These are phyloP conservation scores for Penicillium sp. DNA, from an alignment of 2,329 filamentous ascomycete species.

Conservation along the genomic window DNA sequence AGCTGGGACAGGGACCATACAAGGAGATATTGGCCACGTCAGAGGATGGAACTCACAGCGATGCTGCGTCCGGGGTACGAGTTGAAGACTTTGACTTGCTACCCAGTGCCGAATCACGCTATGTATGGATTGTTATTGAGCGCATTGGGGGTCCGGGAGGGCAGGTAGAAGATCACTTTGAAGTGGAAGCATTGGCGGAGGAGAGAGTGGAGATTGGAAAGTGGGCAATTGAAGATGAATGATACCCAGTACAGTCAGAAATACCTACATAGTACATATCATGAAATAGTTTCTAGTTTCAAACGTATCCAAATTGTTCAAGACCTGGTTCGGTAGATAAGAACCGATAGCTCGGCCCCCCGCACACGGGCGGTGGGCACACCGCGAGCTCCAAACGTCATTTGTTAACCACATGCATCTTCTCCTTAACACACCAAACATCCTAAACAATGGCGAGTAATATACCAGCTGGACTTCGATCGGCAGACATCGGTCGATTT, in stretches of 20 bases:
- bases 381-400: constrained; percentile 24
- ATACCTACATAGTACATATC: background rate
- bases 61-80: constrained; percentile 64
- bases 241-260: constrained; percentile 6
- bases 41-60: constrained; percentile 72
- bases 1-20: constrained; percentile 70
- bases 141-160: constrained; percentile 64
- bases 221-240: constrained; percentile 41
- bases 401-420: constrained; percentile 14
- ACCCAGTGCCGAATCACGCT: constrained; percentile 58
- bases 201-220: constrained; percentile 45
- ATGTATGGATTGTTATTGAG: constrained; percentile 80
- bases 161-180: constrained; percentile 47
- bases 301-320: background rate
- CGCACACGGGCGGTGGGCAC: constrained; percentile 28
- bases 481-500: constrained; percentile 80
- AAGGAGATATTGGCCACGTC: constrained; percentile 65
- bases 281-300: background rate
- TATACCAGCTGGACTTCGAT: constrained; percentile 71
- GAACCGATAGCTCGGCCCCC: constrained; percentile 2
- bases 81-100: constrained; percentile 74
- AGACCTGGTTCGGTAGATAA: background rate
- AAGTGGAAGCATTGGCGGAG: constrained; percentile 46
- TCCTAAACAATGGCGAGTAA: constrained; percentile 64
- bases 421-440: constrained; percentile 1